Evolutionary conservation across 352 stramenopile species (phyloP).

Genomic region (Blastocystis sp.): DNA sequence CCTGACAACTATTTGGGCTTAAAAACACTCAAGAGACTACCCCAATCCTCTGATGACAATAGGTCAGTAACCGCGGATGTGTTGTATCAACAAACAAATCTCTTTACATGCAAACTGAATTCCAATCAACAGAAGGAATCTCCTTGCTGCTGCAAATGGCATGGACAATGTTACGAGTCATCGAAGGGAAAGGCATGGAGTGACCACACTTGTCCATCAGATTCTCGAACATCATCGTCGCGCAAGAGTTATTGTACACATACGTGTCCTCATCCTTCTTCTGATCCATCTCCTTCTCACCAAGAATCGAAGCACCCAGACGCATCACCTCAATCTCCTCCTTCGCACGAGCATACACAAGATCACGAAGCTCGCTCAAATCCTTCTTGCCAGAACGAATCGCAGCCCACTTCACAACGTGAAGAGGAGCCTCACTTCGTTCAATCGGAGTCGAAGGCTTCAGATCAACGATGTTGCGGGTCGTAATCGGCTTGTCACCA

Average conservation of each 20-base stretch:
- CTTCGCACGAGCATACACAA: neutral
- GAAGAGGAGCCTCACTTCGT: neutral
- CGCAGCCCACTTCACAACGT: conserved; percentile 17
- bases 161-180: neutral
- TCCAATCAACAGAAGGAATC: conserved; percentile 22
- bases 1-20: too few species aligned
- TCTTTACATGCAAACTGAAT: conserved; percentile 46
- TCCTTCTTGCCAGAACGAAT: conserved; percentile 33
- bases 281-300: conserved; percentile 12
- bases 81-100: too few species aligned
- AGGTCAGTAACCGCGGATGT: too few species aligned
- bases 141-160: neutral
- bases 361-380: neutral
- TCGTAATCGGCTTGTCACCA: neutral
- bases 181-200: conserved; percentile 5
- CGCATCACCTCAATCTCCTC: conserved; percentile 6
- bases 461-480: neutral
- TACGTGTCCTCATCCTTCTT: neutral
- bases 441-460: neutral
- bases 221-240: neutral
- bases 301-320: neutral
- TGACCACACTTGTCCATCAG: conserved; percentile 1
- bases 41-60: too few species aligned
- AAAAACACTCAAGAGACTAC: too few species aligned
- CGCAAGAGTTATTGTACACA: neutral